Percentiles rank a stretch among this genome's conserved stretches.
Evolutionary conservation across 441 rosid species (phyloP).

Genomic region (Flueggea neowawraea): DNA sequence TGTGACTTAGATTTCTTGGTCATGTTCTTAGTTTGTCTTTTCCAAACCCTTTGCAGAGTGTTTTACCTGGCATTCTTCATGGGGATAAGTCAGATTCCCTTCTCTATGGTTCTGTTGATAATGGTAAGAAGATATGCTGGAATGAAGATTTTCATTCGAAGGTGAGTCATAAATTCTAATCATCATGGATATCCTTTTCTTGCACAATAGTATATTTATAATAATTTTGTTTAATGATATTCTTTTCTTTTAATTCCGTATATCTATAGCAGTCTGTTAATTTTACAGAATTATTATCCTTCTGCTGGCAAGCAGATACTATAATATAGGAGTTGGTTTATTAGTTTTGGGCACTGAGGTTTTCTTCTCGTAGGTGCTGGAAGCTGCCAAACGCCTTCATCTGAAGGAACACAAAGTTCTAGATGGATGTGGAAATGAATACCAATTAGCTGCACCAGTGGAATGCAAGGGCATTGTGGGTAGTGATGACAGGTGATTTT

Average conservation of each 20-base stretch:
- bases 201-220: too few species aligned
- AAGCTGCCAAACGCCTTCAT: slow-evolving; percentile 97
- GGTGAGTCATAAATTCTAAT: slow-evolving; percentile 41
- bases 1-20: slow-evolving; percentile 2
- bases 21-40: slow-evolving; percentile 8
- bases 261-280: too few species aligned
- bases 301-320: background rate
- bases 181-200: too few species aligned
- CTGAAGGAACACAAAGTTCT: slow-evolving; percentile 89
- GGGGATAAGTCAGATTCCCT: slow-evolving; percentile 99
- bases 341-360: slow-evolving; percentile 9
- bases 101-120: slow-evolving; percentile 98
- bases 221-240: too few species aligned
- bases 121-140: slow-evolving; percentile 99
- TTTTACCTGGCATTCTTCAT: slow-evolving; percentile 99
- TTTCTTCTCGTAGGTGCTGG: slow-evolving; percentile 55
- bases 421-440: slow-evolving; percentile 84
- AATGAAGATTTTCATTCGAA: slow-evolving; percentile 94
- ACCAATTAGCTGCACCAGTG: slow-evolving; percentile 97
- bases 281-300: background rate
- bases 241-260: too few species aligned
- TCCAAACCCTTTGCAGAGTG: slow-evolving; percentile 60
- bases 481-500: slow-evolving; percentile 86
- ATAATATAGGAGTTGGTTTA: background rate
- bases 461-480: slow-evolving; percentile 99